Conservation (phyloP, 2,329 filamentous ascomycete species). For the Cercospora janseana region DNA sequence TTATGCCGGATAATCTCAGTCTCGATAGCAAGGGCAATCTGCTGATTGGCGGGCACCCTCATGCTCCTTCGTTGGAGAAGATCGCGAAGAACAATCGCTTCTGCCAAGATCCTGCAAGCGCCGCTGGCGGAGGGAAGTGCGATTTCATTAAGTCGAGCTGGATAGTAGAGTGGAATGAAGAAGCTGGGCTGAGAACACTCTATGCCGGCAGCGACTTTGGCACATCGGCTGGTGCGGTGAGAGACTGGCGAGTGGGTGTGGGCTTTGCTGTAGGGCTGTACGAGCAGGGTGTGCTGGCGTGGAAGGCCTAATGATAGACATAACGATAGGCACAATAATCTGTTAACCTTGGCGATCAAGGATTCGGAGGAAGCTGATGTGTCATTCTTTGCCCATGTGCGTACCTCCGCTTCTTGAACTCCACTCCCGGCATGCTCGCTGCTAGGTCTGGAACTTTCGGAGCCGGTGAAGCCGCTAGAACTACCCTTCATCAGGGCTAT, state of each 20-base stretch:
- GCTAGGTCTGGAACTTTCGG: too few relatives aligned
- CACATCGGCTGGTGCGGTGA: conserved; percentile 39
- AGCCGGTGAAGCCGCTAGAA: too few relatives aligned
- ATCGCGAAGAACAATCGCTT: conserved; percentile 27
- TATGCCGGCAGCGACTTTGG: conserved; percentile 42
- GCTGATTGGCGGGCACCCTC: conserved; percentile 45
- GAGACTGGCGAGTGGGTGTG: conserved; percentile 40
- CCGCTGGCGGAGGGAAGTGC: conserved; percentile 34
- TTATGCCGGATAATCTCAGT: conserved; percentile 44
- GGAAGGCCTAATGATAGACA: conserved; percentile 30
- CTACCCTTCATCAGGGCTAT: too few relatives aligned
- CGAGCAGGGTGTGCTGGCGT: conserved; percentile 42
- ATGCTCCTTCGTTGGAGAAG: conserved; percentile 35
- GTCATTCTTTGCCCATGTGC: too few relatives aligned
- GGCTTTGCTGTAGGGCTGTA: conserved; percentile 44
- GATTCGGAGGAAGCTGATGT: too few relatives aligned
- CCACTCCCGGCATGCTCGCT: too few relatives aligned
- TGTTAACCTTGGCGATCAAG: background rate
- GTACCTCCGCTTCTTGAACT: too few relatives aligned
- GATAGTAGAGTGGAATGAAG: conserved; percentile 43
- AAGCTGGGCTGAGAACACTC: conserved; percentile 37
- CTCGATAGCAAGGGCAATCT: conserved; percentile 41
- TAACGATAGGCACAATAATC: background rate
- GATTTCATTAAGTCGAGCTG: conserved; percentile 26
- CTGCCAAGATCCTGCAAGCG: conserved; percentile 21